Percentiles rank a stretch among this genome's conserved stretches.
Evolutionary conservation across 805 yeast genomes (phyloP).

Genomic region (Candida ponderosae): DNA sequence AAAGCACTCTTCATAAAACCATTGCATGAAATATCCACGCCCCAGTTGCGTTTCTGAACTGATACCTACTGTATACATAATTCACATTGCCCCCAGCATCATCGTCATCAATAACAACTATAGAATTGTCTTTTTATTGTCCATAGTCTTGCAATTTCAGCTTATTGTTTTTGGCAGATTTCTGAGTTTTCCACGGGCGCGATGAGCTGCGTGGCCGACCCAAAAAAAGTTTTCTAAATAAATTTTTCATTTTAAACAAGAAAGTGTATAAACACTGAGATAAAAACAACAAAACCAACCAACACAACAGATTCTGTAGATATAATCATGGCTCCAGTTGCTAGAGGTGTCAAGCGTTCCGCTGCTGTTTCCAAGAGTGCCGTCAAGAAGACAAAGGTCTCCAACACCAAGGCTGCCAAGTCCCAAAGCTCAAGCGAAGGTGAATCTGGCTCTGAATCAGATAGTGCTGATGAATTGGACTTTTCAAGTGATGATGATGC

Average conservation of each 20-base stretch:
- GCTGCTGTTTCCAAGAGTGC: slow-evolving; percentile 2
- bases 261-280: not conserved
- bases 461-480: slow-evolving; percentile 12
- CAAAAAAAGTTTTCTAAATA: slow-evolving; percentile 2
- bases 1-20: no score
- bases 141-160: no score
- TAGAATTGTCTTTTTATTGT: no score
- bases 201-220: slow-evolving; percentile 4
- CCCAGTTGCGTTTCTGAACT: no score
- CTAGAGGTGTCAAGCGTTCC: slow-evolving; percentile 17
- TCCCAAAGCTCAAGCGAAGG: slow-evolving; percentile 25
- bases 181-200: slow-evolving; percentile 1
- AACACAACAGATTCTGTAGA: no score
- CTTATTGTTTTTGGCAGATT: not conserved
- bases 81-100: no score
- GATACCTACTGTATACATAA: no score
- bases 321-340: slow-evolving; percentile 10
- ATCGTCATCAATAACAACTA: no score
- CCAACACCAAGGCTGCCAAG: slow-evolving; percentile 18
- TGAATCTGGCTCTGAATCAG: slow-evolving; percentile 5
- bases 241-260: slow-evolving; percentile 1
- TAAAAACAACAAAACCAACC: not conserved
- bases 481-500: slow-evolving; percentile 22
- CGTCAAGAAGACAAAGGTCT: slow-evolving; percentile 13
- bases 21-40: no score